These are phyloP conservation scores for maize (Zea mays) DNA, from an alignment of 176 grass and related monocot genomes.

Conservation along the genomic window Zm-B73-REFERENCE-NAM-5.0 NC_050100.1:53052001-53052500, in stretches of 20 bases:
- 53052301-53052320: not conserved
- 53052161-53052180: not conserved
- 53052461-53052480: conserved; percentile 34
- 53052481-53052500: conserved; percentile 30
- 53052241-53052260: not conserved
- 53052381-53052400: not conserved
- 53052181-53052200: not conserved
- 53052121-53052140: not conserved
- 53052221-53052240: not conserved
- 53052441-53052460: not conserved
- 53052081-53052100: not conserved
- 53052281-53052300: not conserved
- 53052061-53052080: conserved; percentile 33
- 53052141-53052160: conserved; percentile 33
- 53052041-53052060: conserved; percentile 18
- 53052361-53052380: conserved; percentile 37
- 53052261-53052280: too few relatives aligned
- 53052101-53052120: not conserved
- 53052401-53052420: conserved; percentile 10
- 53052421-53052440: not conserved
- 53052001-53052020: not conserved
- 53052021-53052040: not conserved
- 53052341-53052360: conserved; percentile 30
- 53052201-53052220: not conserved
- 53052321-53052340: not conserved